Conservation (phyloP, 176 grass and related monocot species). For the Tuctoria greenei region DNA sequence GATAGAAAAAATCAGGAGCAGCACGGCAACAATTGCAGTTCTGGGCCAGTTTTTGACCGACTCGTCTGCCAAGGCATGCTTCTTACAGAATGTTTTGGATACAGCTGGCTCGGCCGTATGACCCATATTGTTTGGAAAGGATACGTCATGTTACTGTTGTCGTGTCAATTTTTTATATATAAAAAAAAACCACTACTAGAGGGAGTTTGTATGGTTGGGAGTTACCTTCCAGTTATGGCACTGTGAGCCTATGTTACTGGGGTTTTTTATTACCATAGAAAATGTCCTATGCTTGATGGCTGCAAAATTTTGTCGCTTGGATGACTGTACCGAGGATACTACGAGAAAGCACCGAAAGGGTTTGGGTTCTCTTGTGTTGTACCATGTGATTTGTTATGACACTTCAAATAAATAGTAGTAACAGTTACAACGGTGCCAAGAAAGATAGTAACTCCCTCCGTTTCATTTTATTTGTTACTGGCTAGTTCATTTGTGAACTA, state of each 20-base stretch:
- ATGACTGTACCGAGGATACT: slow-evolving; percentile 19
- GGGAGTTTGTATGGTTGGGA: background rate
- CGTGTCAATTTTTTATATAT: no score
- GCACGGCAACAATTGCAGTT: slow-evolving; percentile 81
- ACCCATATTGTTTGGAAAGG: background rate
- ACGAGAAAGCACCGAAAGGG: background rate
- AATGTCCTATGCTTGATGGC: background rate
- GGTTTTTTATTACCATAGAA: background rate
- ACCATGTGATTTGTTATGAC: slow-evolving; percentile 33
- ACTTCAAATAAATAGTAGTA: slow-evolving; percentile 12
- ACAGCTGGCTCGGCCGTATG: slow-evolving; percentile 34
- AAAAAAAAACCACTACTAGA: background rate
- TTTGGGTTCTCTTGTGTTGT: slow-evolving; percentile 52
- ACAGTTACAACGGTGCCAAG: slow-evolving; percentile 22
- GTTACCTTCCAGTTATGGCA: slow-evolving; percentile 7
- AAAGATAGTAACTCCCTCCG: slow-evolving; percentile 18
- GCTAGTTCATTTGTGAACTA: no score
- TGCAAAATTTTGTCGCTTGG: background rate
- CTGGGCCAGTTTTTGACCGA: slow-evolving; percentile 77
- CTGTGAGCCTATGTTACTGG: slow-evolving; percentile 9
- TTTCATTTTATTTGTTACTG: no score
- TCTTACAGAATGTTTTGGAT: slow-evolving; percentile 57
- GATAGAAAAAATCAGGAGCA: slow-evolving; percentile 91
- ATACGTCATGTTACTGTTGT: background rate
- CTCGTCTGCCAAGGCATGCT: slow-evolving; percentile 50